phyloP scores from a whole-genome alignment of 2,329 filamentous ascomycete species.

The Fusarium hainanense region DNA sequence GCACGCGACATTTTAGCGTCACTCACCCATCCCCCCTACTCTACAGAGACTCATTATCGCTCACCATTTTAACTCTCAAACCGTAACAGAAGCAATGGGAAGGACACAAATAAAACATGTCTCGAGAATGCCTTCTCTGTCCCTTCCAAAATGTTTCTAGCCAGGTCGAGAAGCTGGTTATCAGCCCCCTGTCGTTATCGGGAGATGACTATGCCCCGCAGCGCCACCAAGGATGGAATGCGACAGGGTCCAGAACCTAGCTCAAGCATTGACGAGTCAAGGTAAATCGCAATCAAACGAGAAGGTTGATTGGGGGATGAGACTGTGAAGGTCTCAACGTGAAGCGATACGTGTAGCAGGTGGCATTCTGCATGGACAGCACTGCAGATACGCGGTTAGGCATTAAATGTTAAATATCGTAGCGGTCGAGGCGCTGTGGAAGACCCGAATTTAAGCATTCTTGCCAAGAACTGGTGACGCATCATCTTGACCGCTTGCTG shows the following conservation, averaged over 20 bases:
- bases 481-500: conserved; percentile 1
- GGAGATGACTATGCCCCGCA: conserved; percentile 26
- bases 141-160: conserved; percentile 15
- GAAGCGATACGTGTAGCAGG: conserved; percentile 20
- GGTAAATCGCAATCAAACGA: conserved; percentile 29
- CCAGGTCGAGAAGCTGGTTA: background rate
- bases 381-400: background rate
- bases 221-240: conserved; percentile 4
- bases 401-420: background rate
- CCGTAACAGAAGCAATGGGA: background rate
- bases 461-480: conserved; percentile 15
- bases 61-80: background rate
- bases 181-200: conserved; percentile 3
- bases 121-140: background rate
- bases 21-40: background rate
- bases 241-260: conserved; percentile 7
- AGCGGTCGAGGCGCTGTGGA: background rate
- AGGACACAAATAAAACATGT: background rate
- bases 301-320: background rate
- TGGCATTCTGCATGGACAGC: background rate
- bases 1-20: conserved; percentile 30
- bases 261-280: conserved; percentile 19
- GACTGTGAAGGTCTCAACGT: background rate
- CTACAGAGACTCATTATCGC: background rate
- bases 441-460: conserved; percentile 10